phyloP scores from a whole-genome alignment of 371 early-diverging fungal genomes.

The Catenaria anguillulae region DNA sequence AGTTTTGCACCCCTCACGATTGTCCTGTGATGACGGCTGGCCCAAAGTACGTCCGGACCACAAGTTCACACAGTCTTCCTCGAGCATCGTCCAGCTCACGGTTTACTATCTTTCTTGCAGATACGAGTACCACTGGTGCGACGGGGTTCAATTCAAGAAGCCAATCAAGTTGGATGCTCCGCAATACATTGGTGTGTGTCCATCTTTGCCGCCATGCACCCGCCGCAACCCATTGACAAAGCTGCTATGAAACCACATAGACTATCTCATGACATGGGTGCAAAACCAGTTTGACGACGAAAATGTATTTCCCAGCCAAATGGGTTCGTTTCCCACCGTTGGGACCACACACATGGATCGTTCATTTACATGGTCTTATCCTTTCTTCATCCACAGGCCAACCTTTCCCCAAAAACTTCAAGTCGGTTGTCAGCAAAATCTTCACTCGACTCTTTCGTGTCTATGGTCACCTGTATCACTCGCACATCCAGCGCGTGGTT shows the following conservation, averaged over 20 bases:
- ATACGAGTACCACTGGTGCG: conserved; percentile 72
- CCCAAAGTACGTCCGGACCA: conserved; percentile 19
- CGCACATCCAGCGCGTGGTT: conserved; percentile 52
- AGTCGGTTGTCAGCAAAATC: conserved; percentile 28
- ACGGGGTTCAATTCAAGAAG: conserved; percentile 52
- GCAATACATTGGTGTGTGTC: too few relatives aligned
- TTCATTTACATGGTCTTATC: too few relatives aligned
- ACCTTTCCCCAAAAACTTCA: conserved; percentile 43
- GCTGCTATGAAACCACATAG: too few relatives aligned
- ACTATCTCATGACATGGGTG: conserved; percentile 65
- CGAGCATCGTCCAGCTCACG: too few relatives aligned
- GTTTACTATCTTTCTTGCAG: conserved; percentile 10
- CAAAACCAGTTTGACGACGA: conserved; percentile 66
- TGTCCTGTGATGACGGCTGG: conserved; percentile 84
- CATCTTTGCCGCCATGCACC: too few relatives aligned
- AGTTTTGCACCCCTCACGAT: conserved; percentile 55
- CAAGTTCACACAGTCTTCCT: too few relatives aligned
- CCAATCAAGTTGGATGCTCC: conserved; percentile 68
- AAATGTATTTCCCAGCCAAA: conserved; percentile 55
- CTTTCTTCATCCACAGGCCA: conserved; percentile 15
- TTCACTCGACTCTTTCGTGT: conserved; percentile 68
- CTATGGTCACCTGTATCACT: conserved; percentile 73
- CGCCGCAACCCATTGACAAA: too few relatives aligned
- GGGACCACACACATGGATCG: neutral
- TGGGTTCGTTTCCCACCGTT: conserved; percentile 22